phyloP scores from a whole-genome alignment of 192 early-diverging fungal genomes.

The Coemansia sp. region DNA sequence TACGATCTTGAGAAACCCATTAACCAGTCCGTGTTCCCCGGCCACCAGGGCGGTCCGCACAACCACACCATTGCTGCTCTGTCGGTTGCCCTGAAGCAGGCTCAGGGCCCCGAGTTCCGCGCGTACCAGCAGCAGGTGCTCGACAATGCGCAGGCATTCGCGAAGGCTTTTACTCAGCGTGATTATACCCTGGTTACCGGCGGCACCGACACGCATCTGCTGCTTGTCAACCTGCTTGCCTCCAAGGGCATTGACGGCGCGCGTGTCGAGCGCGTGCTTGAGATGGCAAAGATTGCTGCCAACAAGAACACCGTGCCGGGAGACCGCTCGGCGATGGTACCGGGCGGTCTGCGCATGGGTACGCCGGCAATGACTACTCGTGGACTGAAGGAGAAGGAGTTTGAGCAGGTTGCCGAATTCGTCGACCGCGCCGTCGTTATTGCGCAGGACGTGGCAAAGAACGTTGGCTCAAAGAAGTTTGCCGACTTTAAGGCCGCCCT shows the following conservation, averaged over 20 bases:
- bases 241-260: constrained; percentile 86
- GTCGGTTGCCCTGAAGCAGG: constrained; percentile 92
- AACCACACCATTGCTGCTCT: constrained; percentile 98
- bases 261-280: constrained; percentile 91
- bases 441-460: constrained; percentile 65
- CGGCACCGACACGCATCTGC: constrained; percentile 94
- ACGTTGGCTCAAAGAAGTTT: constrained; percentile 72
- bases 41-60: constrained; percentile 98
- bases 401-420: constrained; percentile 80
- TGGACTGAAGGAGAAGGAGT: constrained; percentile 83
- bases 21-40: constrained; percentile 97
- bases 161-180: constrained; percentile 65
- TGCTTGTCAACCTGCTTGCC: constrained; percentile 82
- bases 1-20: constrained; percentile 96
- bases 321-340: constrained; percentile 90
- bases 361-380: constrained; percentile 98
- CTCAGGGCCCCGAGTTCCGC: constrained; percentile 80
- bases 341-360: constrained; percentile 91
- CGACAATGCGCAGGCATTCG: constrained; percentile 86
- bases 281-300: constrained; percentile 94
- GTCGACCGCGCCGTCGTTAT: constrained; percentile 86
- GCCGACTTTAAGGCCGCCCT: constrained; percentile 87
- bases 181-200: constrained; percentile 84
- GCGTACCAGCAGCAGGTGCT: constrained; percentile 91
- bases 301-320: constrained; percentile 99